Percentiles rank a stretch among this genome's conserved stretches.
Evolutionary conservation across 2,329 filamentous ascomycete species (phyloP).

Genomic region (Ophiostoma sp.): DNA sequence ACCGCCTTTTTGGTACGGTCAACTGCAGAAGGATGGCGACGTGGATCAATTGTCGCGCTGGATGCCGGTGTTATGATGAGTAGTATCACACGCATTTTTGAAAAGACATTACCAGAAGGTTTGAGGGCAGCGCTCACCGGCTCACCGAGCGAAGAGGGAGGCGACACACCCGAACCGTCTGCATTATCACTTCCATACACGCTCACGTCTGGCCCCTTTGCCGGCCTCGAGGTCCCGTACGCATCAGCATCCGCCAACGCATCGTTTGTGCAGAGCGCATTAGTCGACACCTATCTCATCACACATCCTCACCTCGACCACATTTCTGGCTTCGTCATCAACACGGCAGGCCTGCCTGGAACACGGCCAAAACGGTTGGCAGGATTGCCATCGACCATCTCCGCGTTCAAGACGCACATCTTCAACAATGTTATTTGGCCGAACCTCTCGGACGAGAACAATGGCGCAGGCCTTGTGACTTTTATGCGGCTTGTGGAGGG

Average conservation of each 20-base stretch:
- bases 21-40: constrained; percentile 73
- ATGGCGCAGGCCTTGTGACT: constrained; percentile 86
- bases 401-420: constrained; percentile 88
- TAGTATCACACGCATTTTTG: constrained; percentile 77
- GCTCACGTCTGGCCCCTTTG: constrained; percentile 71
- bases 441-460: constrained; percentile 93
- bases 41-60: constrained; percentile 83
- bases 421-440: constrained; percentile 99
- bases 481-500: constrained; percentile 88
- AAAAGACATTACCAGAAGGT: constrained; percentile 49
- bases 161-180: constrained; percentile 11
- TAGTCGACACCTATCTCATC: constrained; percentile 86
- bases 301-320: constrained; percentile 98
- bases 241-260: constrained; percentile 73
- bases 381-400: constrained; percentile 83
- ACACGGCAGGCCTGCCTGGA: constrained; percentile 82
- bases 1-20: constrained; percentile 89
- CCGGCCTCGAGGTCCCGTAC: constrained; percentile 70
- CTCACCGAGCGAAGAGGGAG: constrained; percentile 20
- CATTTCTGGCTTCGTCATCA: constrained; percentile 86
- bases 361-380: constrained; percentile 82
- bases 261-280: constrained; percentile 71
- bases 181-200: constrained; percentile 51
- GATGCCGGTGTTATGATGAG: constrained; percentile 90
- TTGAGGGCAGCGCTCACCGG: constrained; percentile 34